Base-by-base conservation (phyloP, 139 green algal species). In the Marvania coccoides region DNA sequence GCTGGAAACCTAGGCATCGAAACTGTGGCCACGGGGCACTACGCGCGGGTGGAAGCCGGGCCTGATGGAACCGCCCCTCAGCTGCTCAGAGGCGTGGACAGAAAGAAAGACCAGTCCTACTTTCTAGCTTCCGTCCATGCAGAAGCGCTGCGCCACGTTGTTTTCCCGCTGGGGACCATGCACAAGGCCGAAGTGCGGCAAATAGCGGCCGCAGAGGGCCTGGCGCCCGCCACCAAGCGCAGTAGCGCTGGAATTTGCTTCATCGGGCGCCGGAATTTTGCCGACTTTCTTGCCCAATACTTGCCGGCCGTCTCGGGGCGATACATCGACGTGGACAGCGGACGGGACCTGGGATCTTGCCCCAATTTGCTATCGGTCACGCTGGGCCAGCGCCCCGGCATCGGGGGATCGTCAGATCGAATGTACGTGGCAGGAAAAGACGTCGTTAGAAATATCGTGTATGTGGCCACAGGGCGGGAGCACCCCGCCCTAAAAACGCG, bases 201-300 rank as follows among this genome's bases (percentile, higher is more conserved):
- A 1, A 4, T 83, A 14, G 88, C 87, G 12, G 66, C 60, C 0
- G 67, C 48, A 29, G 63, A 65, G 6, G 71, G 70, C 1, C 66
- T 91, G 57, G 46, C 19, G 6, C 59, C 39, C 10, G 76, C 76
- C 1, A 30, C 58, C 15, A 74, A 67, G n/a, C 76, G 76, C 51
- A 84, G 71, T 72, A 91, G 81, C 61, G 70, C 80, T 2, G 88
- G 88, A 37, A 91, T 95, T 59, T 95, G 88, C 75, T 95, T 95
- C 78, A 82, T 95, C 12, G 88, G 77, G 6, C 69, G 75, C 5
- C 75, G 87, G 24, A 65, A 78, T 51, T 95, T 95, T 69, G 80
- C 61, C 37, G 68, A 82, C 3, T 95, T 95, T 64, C 70, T 95
- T 7, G 47, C 59, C 3, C 59, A 84, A 34, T 95, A 95, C 65